Evolutionary conservation across 441 rosid genomes (phyloP).

Genomic region (Pelargonium citronellum): DNA sequence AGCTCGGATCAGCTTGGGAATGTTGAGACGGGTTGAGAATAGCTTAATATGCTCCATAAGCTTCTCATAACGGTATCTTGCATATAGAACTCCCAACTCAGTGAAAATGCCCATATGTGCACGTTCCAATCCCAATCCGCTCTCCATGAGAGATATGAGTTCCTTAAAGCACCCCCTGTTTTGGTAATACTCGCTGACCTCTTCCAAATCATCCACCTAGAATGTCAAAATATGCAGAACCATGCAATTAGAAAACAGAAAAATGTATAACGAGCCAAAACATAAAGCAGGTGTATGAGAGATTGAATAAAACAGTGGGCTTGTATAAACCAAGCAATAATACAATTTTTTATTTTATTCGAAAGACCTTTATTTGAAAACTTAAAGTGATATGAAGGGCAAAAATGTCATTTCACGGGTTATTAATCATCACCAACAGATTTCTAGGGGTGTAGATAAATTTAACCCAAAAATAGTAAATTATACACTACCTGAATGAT

Average conservation of each 20-base stretch:
- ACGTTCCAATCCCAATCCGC: slow-evolving; percentile 96
- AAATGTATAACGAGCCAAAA: not conserved
- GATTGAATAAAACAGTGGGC: not conserved
- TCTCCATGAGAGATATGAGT: slow-evolving; percentile 96
- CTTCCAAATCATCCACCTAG: slow-evolving; percentile 98
- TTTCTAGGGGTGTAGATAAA: too few species aligned
- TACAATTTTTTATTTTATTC: too few species aligned
- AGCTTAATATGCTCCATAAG: slow-evolving; percentile 99
- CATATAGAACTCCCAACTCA: slow-evolving; percentile 95
- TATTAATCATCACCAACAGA: too few species aligned
- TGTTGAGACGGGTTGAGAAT: slow-evolving; percentile 95
- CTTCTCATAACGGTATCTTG: slow-evolving; percentile 96
- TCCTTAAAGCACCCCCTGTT: slow-evolving; percentile 98
- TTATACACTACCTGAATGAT: slow-evolving; percentile 67
- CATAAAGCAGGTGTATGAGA: not conserved
- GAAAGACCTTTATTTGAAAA: too few species aligned
- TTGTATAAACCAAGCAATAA: too few species aligned
- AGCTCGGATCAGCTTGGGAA: slow-evolving; percentile 95
- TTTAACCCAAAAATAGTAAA: too few species aligned
- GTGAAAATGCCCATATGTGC: slow-evolving; percentile 99
- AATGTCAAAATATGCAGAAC: not conserved
- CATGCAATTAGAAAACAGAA: not conserved
- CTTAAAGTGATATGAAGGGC: too few species aligned
- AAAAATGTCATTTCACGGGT: too few species aligned
- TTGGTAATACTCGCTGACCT: slow-evolving; percentile 96